Percentiles rank a stretch among this genome's conserved stretches.
Evolutionary conservation across 1,284 basidiomycete genomes (phyloP).

Genomic region (Trametes hirsuta): DNA sequence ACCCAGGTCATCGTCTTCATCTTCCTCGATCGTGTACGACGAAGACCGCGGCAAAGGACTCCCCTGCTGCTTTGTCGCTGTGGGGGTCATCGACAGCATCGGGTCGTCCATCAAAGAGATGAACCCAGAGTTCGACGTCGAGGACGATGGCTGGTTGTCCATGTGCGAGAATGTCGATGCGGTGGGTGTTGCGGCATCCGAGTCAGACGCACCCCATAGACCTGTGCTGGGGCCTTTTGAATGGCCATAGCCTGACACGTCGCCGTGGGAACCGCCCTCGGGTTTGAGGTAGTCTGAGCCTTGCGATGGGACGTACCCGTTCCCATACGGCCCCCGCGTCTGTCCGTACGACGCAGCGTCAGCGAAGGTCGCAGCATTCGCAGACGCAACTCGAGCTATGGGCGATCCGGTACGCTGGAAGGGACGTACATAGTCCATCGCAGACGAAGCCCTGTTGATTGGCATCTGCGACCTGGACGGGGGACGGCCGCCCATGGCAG

Average conservation of each 20-base stretch:
- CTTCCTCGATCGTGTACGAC: constrained; percentile 35
- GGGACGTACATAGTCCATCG: constrained; percentile 68
- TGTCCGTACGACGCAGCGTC: constrained; percentile 48
- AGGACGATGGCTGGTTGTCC: constrained; percentile 39
- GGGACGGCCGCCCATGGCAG: constrained; percentile 60
- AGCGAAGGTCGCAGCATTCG: constrained; percentile 53
- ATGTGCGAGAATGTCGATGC: constrained; percentile 63
- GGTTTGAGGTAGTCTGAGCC: constrained; percentile 21
- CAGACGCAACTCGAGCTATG: constrained; percentile 54
- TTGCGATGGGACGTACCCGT: constrained; percentile 24
- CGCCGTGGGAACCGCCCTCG: constrained; percentile 32
- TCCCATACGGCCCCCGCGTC: constrained; percentile 35
- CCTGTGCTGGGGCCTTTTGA: constrained; percentile 38
- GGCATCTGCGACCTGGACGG: constrained; percentile 48
- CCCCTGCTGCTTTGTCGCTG: constrained; percentile 25
- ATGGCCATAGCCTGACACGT: constrained; percentile 35
- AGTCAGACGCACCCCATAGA: constrained; percentile 60
- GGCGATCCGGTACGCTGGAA: constrained; percentile 50
- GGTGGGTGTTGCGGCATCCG: constrained; percentile 63
- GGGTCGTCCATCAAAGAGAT: constrained; percentile 84
- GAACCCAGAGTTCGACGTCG: constrained; percentile 62
- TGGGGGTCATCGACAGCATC: constrained; percentile 47
- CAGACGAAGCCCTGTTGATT: constrained; percentile 74
- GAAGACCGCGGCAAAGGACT: constrained; percentile 31
- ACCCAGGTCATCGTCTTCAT: constrained; percentile 86